These are phyloP conservation scores for Pueraria montana DNA, from an alignment of 306 rosid species.

Conservation along the genomic window DNA sequence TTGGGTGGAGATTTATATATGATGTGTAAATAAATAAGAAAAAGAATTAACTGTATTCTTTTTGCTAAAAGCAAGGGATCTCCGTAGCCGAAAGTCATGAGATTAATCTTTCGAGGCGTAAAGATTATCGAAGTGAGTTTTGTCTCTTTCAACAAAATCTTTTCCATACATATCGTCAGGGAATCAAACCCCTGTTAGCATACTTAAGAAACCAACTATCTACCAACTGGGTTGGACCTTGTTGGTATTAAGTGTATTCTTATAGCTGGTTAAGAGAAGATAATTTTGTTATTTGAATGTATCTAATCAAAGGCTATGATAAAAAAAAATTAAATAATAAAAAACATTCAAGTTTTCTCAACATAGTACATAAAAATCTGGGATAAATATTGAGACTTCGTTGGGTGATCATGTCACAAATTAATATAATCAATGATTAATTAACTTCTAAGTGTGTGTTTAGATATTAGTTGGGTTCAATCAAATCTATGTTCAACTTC, in stretches of 20 bases:
- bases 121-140: too few species aligned
- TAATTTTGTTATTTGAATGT: neutral
- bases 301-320: neutral
- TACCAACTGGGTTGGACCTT: too few species aligned
- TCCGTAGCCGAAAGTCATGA: too few species aligned
- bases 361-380: neutral
- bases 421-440: neutral
- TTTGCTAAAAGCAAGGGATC: too few species aligned
- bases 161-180: too few species aligned
- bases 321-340: neutral
- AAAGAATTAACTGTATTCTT: neutral
- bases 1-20: neutral
- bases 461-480: neutral
- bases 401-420: neutral
- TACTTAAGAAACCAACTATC: too few species aligned
- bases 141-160: too few species aligned
- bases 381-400: neutral
- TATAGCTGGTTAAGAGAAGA: neutral
- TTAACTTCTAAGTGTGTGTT: neutral
- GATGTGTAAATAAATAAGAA: neutral
- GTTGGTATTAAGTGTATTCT: neutral
- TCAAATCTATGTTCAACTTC: neutral
- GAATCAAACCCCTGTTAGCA: too few species aligned
- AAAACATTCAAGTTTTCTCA: neutral
- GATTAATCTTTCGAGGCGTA: too few species aligned